phyloP scores from a whole-genome alignment of 2,329 filamentous ascomycete genomes.

The Neobulgaria alba region DNA sequence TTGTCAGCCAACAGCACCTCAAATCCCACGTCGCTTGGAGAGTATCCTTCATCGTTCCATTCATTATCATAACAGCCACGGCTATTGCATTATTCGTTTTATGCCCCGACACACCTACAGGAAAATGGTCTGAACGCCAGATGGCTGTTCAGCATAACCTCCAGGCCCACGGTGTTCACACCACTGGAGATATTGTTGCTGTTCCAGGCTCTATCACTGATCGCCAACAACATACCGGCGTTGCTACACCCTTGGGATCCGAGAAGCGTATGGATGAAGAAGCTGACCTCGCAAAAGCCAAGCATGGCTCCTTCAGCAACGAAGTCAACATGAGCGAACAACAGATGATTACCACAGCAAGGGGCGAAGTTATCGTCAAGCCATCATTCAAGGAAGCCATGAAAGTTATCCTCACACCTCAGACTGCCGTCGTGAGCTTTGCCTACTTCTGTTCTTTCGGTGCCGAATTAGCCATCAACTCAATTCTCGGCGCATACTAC shows the following conservation, averaged over 20 bases:
- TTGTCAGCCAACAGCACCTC: conserved; percentile 52
- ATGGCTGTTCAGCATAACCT: conserved; percentile 32
- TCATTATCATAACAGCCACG: conserved; percentile 61
- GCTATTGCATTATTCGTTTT: conserved; percentile 62
- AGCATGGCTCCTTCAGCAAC: conserved; percentile 31
- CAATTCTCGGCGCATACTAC: conserved; percentile 50
- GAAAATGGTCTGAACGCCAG: conserved; percentile 67
- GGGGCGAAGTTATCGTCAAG: conserved; percentile 43
- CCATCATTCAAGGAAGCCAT: conserved; percentile 45
- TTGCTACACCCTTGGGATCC: conserved; percentile 6
- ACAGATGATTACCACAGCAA: conserved; percentile 44
- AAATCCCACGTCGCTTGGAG: conserved; percentile 68
- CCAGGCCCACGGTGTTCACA: conserved; percentile 40
- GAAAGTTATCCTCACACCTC: conserved; percentile 40
- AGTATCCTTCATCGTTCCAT: conserved; percentile 75
- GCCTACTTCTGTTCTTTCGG: conserved; percentile 59
- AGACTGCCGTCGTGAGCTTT: conserved; percentile 45
- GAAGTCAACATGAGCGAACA: conserved; percentile 40
- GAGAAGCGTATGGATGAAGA: conserved; percentile 38
- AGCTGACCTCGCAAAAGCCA: conserved; percentile 36
- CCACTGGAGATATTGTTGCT: conserved; percentile 16
- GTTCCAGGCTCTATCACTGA: conserved; percentile 26
- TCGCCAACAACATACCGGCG: conserved; percentile 3
- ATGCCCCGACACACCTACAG: conserved; percentile 75
- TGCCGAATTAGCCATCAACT: conserved; percentile 53